Conservation (phyloP, 768 basidiomycete species). For the Leucosporidium yakuticum region DNA sequence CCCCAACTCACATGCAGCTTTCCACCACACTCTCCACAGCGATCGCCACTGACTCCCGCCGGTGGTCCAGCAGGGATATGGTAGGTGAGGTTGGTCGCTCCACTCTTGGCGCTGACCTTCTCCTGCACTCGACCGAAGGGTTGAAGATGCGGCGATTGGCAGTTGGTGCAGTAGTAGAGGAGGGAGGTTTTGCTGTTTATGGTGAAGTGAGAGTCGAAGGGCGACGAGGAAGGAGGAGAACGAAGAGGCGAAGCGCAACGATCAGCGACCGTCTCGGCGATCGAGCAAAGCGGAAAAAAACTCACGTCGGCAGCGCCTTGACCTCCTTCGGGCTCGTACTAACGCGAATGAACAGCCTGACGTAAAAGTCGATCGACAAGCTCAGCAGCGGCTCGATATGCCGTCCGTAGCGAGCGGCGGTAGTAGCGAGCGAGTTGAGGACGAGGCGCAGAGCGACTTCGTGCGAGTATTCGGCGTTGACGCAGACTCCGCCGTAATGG, state of each 20-base stretch:
- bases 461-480: slow-evolving; percentile 90
- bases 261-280: background rate
- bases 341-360: slow-evolving; percentile 80
- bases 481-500: slow-evolving; percentile 86
- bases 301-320: slow-evolving; percentile 72
- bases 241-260: background rate
- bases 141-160: slow-evolving; percentile 76
- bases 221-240: background rate
- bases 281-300: slow-evolving; percentile 21
- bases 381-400: slow-evolving; percentile 78
- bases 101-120: slow-evolving; percentile 52
- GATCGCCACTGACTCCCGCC: slow-evolving; percentile 41
- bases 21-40: slow-evolving; percentile 77
- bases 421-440: slow-evolving; percentile 74
- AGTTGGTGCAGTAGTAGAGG: slow-evolving; percentile 76
- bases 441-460: slow-evolving; percentile 88
- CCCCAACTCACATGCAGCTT: slow-evolving; percentile 61
- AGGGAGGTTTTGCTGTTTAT: slow-evolving; percentile 68
- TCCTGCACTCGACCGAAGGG: slow-evolving; percentile 71
- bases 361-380: slow-evolving; percentile 94
- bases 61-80: slow-evolving; percentile 68
- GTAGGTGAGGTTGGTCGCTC: slow-evolving; percentile 59
- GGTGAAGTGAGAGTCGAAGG: background rate
- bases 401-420: slow-evolving; percentile 86
- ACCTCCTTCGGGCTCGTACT: slow-evolving; percentile 69